Base-by-base conservation (phyloP, 2,329 filamentous ascomycete genomes). In the Myriangium duriaei region DNA sequence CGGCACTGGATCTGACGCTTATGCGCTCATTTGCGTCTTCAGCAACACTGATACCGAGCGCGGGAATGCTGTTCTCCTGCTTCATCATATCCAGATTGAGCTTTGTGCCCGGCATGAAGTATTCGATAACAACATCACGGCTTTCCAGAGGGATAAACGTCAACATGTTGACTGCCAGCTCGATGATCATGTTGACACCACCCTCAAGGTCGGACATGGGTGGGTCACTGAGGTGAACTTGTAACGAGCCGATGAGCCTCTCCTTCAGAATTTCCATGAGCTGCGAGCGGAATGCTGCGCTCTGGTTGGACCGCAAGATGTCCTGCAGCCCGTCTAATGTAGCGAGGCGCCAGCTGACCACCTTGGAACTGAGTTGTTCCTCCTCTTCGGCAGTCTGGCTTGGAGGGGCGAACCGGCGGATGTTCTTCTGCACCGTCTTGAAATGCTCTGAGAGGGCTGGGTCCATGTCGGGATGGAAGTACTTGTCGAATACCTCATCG, bases 311-410 rank as follows among this genome's bases (percentile, higher is more conserved):
- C 40, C 72, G 69, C 12, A 96, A 68, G 24, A 72, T 59, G 37
- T 81, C 76, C 45, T 79, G 72, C 12, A 98, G 68, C n/a, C 88
- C 91, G 52, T 98, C 91, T 11, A 96, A 67, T 2, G 91, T 98
- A 3, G 88, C 79, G 61, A 96, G 76, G 42, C 91, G 77, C 91
- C 91, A 98, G 54, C 81, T 84, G 43, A 93, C 78, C 31, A 96
- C 76, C 60, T 93, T 93, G 32, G 79, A 75, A 14, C 82, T 82
- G 40, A 93, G 71, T 1, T 87, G 86, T 37, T 96, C 86, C 49
- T 81, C 83, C 55, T 96, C 88, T 54, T 95, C 88, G 39, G 82
- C 76, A 40, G 79, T 87, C 49, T 71, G 77, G 47, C 81, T 67
- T 11, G 76, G 74, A 43, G 82, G 78, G 33, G 82, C 79, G 49